Percentiles rank a stretch among this genome's conserved stretches.
These are phyloP conservation scores for Dactylonectria estremocensis DNA, from an alignment of 2,329 filamentous ascomycete genomes.

Conservation along the genomic window DNA sequence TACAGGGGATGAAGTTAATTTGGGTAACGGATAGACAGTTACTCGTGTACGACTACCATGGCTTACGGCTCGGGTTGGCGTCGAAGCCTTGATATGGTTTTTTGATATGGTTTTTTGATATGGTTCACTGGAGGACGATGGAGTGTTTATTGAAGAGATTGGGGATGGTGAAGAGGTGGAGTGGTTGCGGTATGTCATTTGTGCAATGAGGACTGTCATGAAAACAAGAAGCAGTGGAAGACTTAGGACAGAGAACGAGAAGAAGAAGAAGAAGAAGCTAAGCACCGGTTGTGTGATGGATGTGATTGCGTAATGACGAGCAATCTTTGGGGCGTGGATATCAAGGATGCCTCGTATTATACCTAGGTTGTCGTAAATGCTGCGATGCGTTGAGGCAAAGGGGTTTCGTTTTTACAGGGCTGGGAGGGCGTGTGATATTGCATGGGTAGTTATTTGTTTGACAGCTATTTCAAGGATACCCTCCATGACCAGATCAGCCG, in stretches of 20 bases:
- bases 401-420: slow-evolving; percentile 8
- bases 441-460: slow-evolving; percentile 25
- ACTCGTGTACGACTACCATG: slow-evolving; percentile 54
- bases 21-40: slow-evolving; percentile 51
- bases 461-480: slow-evolving; percentile 29
- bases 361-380: slow-evolving; percentile 42
- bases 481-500: neutral
- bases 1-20: slow-evolving; percentile 45
- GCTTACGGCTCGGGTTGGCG: slow-evolving; percentile 42
- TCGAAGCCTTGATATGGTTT: slow-evolving; percentile 39
- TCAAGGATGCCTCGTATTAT: slow-evolving; percentile 45
- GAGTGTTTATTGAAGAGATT: slow-evolving; percentile 8
- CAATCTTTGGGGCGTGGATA: slow-evolving; percentile 41
- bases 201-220: slow-evolving; percentile 24
- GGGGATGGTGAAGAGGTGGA: slow-evolving; percentile 31
- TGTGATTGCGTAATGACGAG: slow-evolving; percentile 30
- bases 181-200: slow-evolving; percentile 31
- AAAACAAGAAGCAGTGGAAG: slow-evolving; percentile 23
- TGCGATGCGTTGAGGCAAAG: slow-evolving; percentile 15
- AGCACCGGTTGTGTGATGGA: neutral
- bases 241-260: neutral
- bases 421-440: slow-evolving; percentile 24
- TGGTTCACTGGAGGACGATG: slow-evolving; percentile 36
- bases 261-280: neutral
- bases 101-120: slow-evolving; percentile 30